A percentile compares a stretch with the other conserved stretches of the same genome.
phyloP scores from a whole-genome alignment of 2,329 filamentous ascomycete species.

The Rachicladosporium sp. region DNA sequence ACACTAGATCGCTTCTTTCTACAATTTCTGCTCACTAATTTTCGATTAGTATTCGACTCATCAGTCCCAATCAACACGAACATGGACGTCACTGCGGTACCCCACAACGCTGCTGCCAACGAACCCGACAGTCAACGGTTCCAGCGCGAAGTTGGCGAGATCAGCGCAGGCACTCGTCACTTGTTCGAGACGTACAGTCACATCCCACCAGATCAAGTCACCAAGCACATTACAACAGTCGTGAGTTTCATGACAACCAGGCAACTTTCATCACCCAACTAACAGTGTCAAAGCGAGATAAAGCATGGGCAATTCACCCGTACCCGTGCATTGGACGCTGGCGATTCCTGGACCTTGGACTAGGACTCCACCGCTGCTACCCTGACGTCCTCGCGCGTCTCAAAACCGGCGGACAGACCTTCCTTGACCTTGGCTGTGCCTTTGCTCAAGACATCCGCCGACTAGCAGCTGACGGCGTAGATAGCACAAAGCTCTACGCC shows the following conservation, averaged over 20 bases:
- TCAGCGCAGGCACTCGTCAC: constrained; percentile 20
- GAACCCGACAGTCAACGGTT: too few relatives aligned
- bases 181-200: constrained; percentile 29
- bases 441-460: constrained; percentile 30
- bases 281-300: constrained; percentile 8
- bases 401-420: constrained; percentile 19
- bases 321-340: constrained; percentile 13
- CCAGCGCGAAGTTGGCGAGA: constrained; percentile 5
- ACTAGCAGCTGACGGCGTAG: constrained; percentile 26
- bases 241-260: constrained; percentile 10
- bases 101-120: too few relatives aligned
- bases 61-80: too few relatives aligned
- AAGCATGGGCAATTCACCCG: constrained; percentile 10
- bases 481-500: constrained; percentile 20
- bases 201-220: constrained; percentile 23
- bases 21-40: too few relatives aligned
- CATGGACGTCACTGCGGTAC: too few relatives aligned
- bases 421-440: constrained; percentile 30
- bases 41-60: too few relatives aligned
- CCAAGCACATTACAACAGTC: constrained; percentile 24
- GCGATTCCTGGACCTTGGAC: constrained; percentile 12
- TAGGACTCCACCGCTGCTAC: constrained; percentile 14
- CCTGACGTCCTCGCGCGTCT: constrained; percentile 14
- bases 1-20: too few relatives aligned
- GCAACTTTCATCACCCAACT: neutral